Base-by-base conservation (phyloP, 164 flowering plant genomes). In the Vitis amurensis region DNA sequence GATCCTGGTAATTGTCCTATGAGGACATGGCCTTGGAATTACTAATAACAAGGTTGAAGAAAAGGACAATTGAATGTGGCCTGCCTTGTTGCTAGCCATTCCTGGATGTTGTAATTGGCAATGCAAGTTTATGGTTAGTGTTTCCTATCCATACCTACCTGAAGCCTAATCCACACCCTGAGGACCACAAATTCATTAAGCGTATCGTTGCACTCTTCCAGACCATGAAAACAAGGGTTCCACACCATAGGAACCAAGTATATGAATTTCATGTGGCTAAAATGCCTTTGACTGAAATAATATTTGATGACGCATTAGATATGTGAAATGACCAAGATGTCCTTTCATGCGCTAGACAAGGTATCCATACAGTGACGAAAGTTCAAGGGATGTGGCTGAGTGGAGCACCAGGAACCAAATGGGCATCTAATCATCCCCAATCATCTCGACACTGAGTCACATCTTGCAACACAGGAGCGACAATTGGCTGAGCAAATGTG, bases 371-470 rank as follows among this genome's bases (percentile, higher is more conserved):
- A 23, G 27, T 23, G 27, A 23, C 2, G 27, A 23, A 23, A 23
- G 27, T 2, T 23, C 27, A 23, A 23, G 27, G 27, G 27, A 23
- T 1, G 27, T 23, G 27, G 27, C 27, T 23, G 27, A 23, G 27
- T 23, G 27, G 27, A 23, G 27, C 27, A 23, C 27, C 27, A 23
- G 27, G 27, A 23, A 1, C 27, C 10, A 57, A 71, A 71, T 71
- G 74, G 74, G 67, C 55, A 53, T 71, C 74, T 56, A 71, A 64
- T 71, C 74, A 71, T 27, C 74, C 63, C 63, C 74, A 71, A 64
- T 64, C 30, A 63, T 55, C 17, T 30, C 8, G 59, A 63, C 53
- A 17, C 52, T 23, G 27, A 11, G 11, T 63, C 66, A 63, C 8
- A 50, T 63, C 53, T 15, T 13, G 2, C 13, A 16, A 48, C 17